These are phyloP conservation scores for Apiospora saccharicola DNA, from an alignment of 2,329 filamentous ascomycete genomes.

Conservation along the genomic window DNA sequence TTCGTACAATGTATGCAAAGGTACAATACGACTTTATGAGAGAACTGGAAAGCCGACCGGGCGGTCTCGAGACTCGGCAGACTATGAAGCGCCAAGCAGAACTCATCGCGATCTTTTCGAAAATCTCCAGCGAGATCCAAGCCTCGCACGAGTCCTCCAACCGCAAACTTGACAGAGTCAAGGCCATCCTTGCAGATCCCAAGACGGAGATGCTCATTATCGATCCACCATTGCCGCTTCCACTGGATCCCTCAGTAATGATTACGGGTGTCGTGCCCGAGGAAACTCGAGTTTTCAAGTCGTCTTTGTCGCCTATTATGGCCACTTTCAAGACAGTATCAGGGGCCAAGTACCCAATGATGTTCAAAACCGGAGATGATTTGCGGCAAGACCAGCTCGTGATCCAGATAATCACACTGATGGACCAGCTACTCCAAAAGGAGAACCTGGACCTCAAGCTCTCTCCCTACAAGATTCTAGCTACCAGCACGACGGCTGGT, in stretches of 20 bases:
- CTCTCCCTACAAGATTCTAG: conserved; percentile 94
- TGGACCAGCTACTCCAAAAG: conserved; percentile 94
- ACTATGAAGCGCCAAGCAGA: conserved; percentile 87
- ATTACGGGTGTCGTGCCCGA: conserved; percentile 83
- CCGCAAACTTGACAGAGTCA: conserved; percentile 83
- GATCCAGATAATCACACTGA: conserved; percentile 95
- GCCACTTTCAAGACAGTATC: conserved; percentile 85
- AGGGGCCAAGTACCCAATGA: conserved; percentile 83
- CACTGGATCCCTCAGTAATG: conserved; percentile 83
- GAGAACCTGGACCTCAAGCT: conserved; percentile 96
- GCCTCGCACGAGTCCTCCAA: conserved; percentile 78
- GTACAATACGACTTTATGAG: conserved; percentile 97
- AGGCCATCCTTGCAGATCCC: conserved; percentile 83
- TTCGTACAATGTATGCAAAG: conserved; percentile 87
- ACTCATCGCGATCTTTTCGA: conserved; percentile 84
- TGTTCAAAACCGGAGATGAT: conserved; percentile 98
- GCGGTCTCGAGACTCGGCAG: conserved; percentile 76
- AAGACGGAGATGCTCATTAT: conserved; percentile 88
- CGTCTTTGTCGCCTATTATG: conserved; percentile 88
- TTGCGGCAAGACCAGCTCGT: conserved; percentile 96
- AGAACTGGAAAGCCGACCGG: conserved; percentile 75
- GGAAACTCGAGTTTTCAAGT: conserved; percentile 93
- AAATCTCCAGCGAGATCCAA: conserved; percentile 88
- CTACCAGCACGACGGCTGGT: conserved; percentile 87
- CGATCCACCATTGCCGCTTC: conserved; percentile 85